Percentiles rank a stretch among this genome's conserved stretches.
Conservation (phyloP, 2,329 filamentous ascomycete genomes). For the Tricladium varicosporioides region DNA sequence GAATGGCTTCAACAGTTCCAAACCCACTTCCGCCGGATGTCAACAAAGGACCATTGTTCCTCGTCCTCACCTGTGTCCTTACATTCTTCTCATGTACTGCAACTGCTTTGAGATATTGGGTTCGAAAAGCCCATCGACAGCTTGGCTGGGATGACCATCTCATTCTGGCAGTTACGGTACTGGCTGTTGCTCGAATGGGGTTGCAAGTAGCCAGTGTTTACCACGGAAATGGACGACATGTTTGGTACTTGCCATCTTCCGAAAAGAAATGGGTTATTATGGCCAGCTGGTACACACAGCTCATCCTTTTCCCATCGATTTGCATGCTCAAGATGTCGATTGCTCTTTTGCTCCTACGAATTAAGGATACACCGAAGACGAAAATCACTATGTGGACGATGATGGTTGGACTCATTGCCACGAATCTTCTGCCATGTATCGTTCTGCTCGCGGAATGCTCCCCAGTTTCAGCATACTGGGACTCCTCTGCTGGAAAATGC, state of each 20-base stretch:
- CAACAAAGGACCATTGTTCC: constrained; percentile 30
- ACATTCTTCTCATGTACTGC: constrained; percentile 35
- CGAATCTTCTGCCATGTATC: constrained; percentile 7
- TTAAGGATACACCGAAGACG: constrained; percentile 37
- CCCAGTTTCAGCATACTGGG: constrained; percentile 7
- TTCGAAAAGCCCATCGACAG: constrained; percentile 30
- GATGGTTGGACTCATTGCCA: constrained; percentile 11
- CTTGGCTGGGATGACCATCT: constrained; percentile 40
- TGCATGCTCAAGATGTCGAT: constrained; percentile 43
- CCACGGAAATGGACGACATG: constrained; percentile 40
- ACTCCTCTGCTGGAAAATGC: constrained; percentile 4
- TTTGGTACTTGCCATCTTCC: constrained; percentile 34
- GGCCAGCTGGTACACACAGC: constrained; percentile 40
- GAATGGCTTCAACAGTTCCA: not conserved
- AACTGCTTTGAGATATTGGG: constrained; percentile 35
- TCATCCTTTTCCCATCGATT: constrained; percentile 40
- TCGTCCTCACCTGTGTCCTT: constrained; percentile 35
- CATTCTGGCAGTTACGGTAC: constrained; percentile 24
- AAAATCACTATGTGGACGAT: constrained; percentile 32
- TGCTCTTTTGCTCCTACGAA: constrained; percentile 40
- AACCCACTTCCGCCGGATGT: constrained; percentile 1
- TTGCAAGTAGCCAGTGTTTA: constrained; percentile 36
- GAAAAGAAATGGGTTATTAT: constrained; percentile 38
- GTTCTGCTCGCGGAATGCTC: constrained; percentile 13
- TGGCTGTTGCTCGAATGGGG: constrained; percentile 4